phyloP scores from a whole-genome alignment of 2,329 filamentous ascomycete species.

The Diplodia intermedia region DNA sequence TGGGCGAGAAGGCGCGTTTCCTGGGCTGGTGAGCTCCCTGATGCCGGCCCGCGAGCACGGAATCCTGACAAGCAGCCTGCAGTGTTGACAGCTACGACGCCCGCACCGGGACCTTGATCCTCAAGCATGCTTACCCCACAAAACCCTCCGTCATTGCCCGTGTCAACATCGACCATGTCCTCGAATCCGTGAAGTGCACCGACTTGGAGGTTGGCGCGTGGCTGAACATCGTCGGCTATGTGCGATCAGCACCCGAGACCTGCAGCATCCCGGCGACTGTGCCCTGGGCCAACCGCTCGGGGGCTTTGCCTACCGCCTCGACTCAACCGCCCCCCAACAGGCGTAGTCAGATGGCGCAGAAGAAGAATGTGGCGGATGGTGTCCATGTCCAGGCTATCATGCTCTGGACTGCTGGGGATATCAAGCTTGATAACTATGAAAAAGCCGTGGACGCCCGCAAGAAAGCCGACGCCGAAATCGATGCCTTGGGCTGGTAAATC shows the following conservation, averaged over 20 bases:
- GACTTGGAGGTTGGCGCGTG: constrained; percentile 78
- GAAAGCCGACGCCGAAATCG: constrained; percentile 10
- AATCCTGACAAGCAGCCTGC: constrained; percentile 31
- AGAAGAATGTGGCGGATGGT: constrained; percentile 11
- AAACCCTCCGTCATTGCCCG: constrained; percentile 55
- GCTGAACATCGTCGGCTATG: constrained; percentile 88
- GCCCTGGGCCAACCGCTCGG: no score
- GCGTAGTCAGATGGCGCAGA: constrained; percentile 36
- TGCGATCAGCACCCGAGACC: background rate
- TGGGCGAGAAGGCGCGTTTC: constrained; percentile 86
- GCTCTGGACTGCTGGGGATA: constrained; percentile 76
- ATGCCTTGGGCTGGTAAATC: background rate
- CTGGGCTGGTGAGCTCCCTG: constrained; percentile 76
- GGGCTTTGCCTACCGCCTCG: no score
- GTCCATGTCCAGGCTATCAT: constrained; percentile 74
- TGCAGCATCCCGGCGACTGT: no score
- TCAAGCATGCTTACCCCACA: constrained; percentile 71
- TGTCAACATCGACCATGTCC: constrained; percentile 75
- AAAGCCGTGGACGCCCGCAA: constrained; percentile 48
- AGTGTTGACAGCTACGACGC: constrained; percentile 68
- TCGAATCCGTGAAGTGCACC: constrained; percentile 68
- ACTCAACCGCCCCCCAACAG: background rate
- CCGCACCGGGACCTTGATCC: constrained; percentile 64
- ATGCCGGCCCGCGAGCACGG: no score
- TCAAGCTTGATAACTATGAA: constrained; percentile 77